Conservation (phyloP, 2,329 filamentous ascomycete species). For the Arthrobotrys pseudoclavata region DNA sequence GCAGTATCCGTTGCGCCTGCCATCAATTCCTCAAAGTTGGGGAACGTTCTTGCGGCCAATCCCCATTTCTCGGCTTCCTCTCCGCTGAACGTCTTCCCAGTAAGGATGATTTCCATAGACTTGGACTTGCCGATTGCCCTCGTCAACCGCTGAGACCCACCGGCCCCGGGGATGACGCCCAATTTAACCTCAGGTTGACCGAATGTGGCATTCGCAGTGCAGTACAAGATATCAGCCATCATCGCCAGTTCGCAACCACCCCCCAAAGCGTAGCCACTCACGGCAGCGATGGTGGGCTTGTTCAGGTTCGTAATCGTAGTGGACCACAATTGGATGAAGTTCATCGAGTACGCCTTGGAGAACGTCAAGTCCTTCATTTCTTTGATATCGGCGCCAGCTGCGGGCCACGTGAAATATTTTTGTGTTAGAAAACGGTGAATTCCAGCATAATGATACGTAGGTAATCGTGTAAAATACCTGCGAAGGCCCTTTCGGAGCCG, state of each 20-base stretch:
- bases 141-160: slow-evolving; percentile 89
- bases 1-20: slow-evolving; percentile 85
- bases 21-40: slow-evolving; percentile 83
- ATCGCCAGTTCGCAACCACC: slow-evolving; percentile 96
- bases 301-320: slow-evolving; percentile 85
- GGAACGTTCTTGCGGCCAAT: slow-evolving; percentile 84
- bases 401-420: background rate
- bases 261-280: slow-evolving; percentile 93
- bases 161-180: slow-evolving; percentile 90
- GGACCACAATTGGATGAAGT: slow-evolving; percentile 97
- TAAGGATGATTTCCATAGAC: slow-evolving; percentile 92
- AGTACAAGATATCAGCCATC: slow-evolving; percentile 97
- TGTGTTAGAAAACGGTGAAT: background rate
- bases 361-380: slow-evolving; percentile 97
- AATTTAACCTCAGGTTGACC: slow-evolving; percentile 98
- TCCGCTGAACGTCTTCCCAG: slow-evolving; percentile 85
- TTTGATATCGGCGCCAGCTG: slow-evolving; percentile 95
- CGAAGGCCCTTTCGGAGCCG: slow-evolving; percentile 89
- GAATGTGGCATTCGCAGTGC: slow-evolving; percentile 86
- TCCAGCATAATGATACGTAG: background rate
- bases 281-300: slow-evolving; percentile 93
- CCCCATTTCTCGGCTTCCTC: slow-evolving; percentile 91
- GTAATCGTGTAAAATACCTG: slow-evolving; percentile 67
- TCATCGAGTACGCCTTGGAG: slow-evolving; percentile 83
- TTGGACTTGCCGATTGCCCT: slow-evolving; percentile 84